Evolutionary conservation across 768 basidiomycete genomes (phyloP), one percentile per base, ranked within the genome.

Genomic region (Scleroderma bovista): DNA sequence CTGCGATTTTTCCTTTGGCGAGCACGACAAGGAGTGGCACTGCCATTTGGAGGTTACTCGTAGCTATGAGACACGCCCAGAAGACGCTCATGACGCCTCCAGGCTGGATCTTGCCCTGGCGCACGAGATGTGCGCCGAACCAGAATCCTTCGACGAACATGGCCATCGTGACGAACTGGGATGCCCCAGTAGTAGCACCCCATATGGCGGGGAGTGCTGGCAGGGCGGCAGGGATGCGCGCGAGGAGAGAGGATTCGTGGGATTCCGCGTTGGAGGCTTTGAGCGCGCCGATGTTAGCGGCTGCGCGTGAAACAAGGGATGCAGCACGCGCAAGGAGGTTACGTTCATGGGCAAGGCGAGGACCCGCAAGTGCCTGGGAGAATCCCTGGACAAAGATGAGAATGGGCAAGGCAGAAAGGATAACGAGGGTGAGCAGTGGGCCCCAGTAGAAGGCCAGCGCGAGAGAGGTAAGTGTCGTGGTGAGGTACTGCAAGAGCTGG

Each of bases 91-190:
- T 94, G 54, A 97, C 88, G 32, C 85, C 79, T 1, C 92, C 92
- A 0, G 87, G 71, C 3, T 70, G 69, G 47, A 81, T 75, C 53
- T 75, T 80, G 15, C 86, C 88, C 12, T 84, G 75, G n/a, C 81
- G 69, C n/a, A 99, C 92, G 46, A 96, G 77, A 61, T 87, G 84
- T 2, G 86, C 78, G 12, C 94, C 95, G 60, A 86, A 98, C 93
- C 95, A 97, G 69, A 98, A 98, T 0, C 86, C 93, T 60, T 93
- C 86, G 8, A 98, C 92, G 68, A 98, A 99, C 83, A 96, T 94
- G 23, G 79, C 79, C 76, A 93, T 84, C 59, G 87, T 79, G 50
- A 87, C 75, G 62, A 96, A 94, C 59, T 93, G 90, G 3, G 78
- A 79, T 13, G 84, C 52, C 17, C 80, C 86, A 2, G 75, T 69